A percentile compares a stretch with the other conserved stretches of the same genome.
These are phyloP conservation scores for Gossypium arboreum DNA, from an alignment of 345 rosid genomes.

Conservation along the genomic window DNA sequence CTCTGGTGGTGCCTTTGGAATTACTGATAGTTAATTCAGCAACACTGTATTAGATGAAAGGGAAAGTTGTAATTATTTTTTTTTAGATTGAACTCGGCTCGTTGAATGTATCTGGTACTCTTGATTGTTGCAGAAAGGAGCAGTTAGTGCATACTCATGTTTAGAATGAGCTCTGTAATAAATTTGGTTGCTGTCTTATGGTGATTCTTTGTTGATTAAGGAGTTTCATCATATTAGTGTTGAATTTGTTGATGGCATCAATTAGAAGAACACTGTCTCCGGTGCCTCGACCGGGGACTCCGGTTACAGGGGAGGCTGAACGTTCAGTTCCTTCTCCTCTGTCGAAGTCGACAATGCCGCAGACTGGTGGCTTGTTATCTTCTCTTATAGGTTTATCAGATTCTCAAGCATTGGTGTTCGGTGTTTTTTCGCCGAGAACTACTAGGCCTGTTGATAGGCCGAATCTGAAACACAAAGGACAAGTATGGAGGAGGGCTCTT, in stretches of 20 bases:
- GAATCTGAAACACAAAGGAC: conserved; percentile 45
- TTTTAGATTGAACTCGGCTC: background rate
- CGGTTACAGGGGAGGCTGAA: conserved; percentile 40
- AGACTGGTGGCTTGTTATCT: conserved; percentile 34
- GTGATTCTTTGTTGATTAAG: background rate
- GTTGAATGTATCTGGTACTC: conserved; percentile 1
- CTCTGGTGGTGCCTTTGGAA: background rate
- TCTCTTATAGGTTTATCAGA: conserved; percentile 36
- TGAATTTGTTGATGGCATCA: conserved; percentile 47
- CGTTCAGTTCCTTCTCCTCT: conserved; percentile 51
- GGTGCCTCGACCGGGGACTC: conserved; percentile 41
- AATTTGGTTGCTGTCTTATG: conserved; percentile 16
- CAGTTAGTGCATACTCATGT: background rate
- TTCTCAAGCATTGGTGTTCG: conserved; percentile 33
- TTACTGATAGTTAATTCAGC: background rate
- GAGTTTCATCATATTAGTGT: conserved; percentile 10
- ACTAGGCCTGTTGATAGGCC: conserved; percentile 42
- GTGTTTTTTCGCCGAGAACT: conserved; percentile 34
- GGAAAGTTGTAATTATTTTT: background rate
- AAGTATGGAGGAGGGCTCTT: conserved; percentile 47
- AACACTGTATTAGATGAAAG: background rate
- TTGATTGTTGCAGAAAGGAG: background rate
- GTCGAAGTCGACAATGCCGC: conserved; percentile 40
- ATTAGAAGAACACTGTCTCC: conserved; percentile 59
- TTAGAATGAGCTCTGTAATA: background rate